phyloP scores from a whole-genome alignment of 805 yeast species.

The Candida glaebosa region DNA sequence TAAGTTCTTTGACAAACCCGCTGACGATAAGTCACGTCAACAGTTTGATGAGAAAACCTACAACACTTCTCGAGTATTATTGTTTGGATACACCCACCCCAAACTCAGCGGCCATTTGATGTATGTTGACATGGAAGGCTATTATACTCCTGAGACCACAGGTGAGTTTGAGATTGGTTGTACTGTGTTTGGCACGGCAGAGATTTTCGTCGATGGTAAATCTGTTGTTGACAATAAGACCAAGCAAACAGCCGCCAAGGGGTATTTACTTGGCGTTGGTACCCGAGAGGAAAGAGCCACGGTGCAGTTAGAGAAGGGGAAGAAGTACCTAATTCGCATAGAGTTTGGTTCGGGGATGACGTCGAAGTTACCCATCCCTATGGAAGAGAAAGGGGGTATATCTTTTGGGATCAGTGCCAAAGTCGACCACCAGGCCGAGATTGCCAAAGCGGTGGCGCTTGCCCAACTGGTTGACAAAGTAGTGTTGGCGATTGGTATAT shows the following conservation, averaged over 20 bases:
- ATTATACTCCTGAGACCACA: constrained; percentile 42
- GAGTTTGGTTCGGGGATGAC: constrained; percentile 42
- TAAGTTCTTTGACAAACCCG: constrained; percentile 16
- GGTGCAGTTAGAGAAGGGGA: constrained; percentile 40
- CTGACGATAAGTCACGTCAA: constrained; percentile 10
- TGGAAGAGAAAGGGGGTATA: constrained; percentile 20
- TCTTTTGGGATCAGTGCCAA: constrained; percentile 19
- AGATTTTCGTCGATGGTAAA: constrained; percentile 48
- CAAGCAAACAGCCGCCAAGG: constrained; percentile 44
- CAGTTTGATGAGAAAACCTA: constrained; percentile 17
- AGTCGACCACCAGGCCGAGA: constrained; percentile 21
- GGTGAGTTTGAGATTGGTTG: constrained; percentile 53
- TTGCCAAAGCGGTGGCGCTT: constrained; percentile 21
- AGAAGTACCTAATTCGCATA: constrained; percentile 40
- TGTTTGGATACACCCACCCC: constrained; percentile 19
- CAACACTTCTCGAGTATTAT: constrained; percentile 14
- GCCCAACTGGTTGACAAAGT: constrained; percentile 28
- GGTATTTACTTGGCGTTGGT: constrained; percentile 43
- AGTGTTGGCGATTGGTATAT: constrained; percentile 24
- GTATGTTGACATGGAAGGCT: constrained; percentile 43
- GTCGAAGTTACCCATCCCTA: constrained; percentile 21
- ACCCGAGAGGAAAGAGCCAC: constrained; percentile 48
- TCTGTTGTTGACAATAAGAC: constrained; percentile 56
- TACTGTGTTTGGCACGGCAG: constrained; percentile 52
- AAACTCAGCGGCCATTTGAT: constrained; percentile 22